Conservation (phyloP, 352 stramenopile genomes). For the Pythium apleroticum region DNA sequence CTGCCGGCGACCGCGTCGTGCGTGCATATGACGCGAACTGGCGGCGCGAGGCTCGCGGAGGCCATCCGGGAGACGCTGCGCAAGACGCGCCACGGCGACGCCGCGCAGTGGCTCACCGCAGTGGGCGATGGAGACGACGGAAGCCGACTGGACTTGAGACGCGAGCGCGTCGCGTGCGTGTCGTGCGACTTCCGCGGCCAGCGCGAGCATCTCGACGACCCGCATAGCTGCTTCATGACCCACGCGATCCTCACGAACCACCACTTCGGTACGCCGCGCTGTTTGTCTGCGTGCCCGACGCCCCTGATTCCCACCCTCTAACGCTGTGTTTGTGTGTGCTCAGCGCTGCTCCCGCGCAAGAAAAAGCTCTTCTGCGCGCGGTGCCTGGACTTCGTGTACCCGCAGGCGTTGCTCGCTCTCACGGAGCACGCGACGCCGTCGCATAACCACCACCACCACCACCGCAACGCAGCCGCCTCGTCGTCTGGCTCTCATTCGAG, state of each 20-base stretch:
- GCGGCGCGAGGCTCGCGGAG: not conserved
- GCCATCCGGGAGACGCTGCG: conserved; percentile 18
- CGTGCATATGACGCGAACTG: conserved; percentile 5
- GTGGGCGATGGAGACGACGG: not conserved
- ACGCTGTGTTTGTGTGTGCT: not conserved
- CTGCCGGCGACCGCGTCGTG: conserved; percentile 3
- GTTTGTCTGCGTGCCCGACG: not conserved
- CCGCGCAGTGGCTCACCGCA: not conserved
- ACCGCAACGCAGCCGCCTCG: not conserved
- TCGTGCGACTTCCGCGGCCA: conserved; percentile 47
- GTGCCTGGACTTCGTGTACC: conserved; percentile 68
- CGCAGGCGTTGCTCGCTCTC: conserved; percentile 27
- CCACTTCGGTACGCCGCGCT: conserved; percentile 39
- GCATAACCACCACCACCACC: conserved; percentile 4
- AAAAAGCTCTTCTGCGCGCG: conserved; percentile 55
- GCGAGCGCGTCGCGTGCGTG: conserved; percentile 47
- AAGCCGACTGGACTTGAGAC: not conserved
- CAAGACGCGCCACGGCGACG: not conserved
- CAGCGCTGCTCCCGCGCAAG: conserved; percentile 20
- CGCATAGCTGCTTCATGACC: conserved; percentile 55
- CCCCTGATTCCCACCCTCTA: not conserved
- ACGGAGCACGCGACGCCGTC: conserved; percentile 26
- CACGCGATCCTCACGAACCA: conserved; percentile 66
- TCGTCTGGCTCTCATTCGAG: not conserved
- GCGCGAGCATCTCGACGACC: conserved; percentile 34